Conservation (phyloP, 2,329 filamentous ascomycete genomes). For the Cryphonectria japonica region DNA sequence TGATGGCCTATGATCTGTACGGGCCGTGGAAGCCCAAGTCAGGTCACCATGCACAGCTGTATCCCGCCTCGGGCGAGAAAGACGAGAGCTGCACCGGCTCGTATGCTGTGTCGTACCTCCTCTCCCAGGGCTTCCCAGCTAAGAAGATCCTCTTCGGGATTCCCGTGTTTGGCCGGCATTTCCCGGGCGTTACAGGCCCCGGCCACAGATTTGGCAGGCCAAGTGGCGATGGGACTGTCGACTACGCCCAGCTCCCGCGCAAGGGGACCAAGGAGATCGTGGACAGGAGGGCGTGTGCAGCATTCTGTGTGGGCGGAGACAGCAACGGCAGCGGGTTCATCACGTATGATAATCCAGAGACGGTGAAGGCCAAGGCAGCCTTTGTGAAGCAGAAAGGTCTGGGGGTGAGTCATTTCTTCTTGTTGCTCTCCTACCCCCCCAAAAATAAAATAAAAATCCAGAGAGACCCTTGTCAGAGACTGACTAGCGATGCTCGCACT, state of each 20-base stretch:
- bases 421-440: neutral
- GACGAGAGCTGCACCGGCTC: slow-evolving; percentile 71
- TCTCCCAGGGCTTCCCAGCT: slow-evolving; percentile 67
- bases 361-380: slow-evolving; percentile 73
- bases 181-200: slow-evolving; percentile 66
- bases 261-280: slow-evolving; percentile 65
- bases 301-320: slow-evolving; percentile 67
- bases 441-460: neutral
- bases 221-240: slow-evolving; percentile 72
- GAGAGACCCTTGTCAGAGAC: neutral
- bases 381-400: slow-evolving; percentile 74
- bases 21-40: slow-evolving; percentile 69
- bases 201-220: slow-evolving; percentile 62
- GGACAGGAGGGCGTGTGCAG: slow-evolving; percentile 69
- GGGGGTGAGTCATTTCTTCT: slow-evolving; percentile 53
- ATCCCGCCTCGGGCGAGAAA: slow-evolving; percentile 54
- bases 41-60: slow-evolving; percentile 79
- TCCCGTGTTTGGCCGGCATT: slow-evolving; percentile 76
- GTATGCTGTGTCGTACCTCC: slow-evolving; percentile 66
- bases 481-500: slow-evolving; percentile 11
- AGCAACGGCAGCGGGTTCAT: slow-evolving; percentile 72
- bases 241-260: slow-evolving; percentile 71
- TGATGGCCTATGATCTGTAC: slow-evolving; percentile 81
- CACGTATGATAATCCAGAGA: slow-evolving; percentile 78
- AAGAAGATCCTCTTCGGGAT: slow-evolving; percentile 77